Evolutionary conservation across 2,329 filamentous ascomycete species (phyloP).

Genomic region (Scortechinia acanthostroma): DNA sequence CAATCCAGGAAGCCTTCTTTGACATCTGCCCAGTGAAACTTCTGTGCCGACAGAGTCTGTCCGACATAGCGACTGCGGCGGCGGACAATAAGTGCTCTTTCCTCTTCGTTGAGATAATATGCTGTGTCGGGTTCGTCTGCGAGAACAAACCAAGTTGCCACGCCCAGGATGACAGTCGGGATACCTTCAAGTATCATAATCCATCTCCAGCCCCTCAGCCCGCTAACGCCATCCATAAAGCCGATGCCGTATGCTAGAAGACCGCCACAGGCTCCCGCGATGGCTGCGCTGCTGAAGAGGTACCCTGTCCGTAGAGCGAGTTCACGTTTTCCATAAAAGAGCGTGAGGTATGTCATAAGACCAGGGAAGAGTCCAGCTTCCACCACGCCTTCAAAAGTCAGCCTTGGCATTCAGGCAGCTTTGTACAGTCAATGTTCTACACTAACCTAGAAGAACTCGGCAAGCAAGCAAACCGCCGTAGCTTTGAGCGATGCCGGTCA

Average conservation of each 20-base stretch:
- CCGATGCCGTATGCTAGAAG: constrained; percentile 69
- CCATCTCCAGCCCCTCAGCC: constrained; percentile 65
- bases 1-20: constrained; percentile 63
- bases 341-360: constrained; percentile 61
- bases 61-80: constrained; percentile 34
- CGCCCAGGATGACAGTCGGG: constrained; percentile 41
- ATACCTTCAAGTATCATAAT: constrained; percentile 53
- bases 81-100: constrained; percentile 45
- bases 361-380: constrained; percentile 69
- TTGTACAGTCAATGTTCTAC: too few species aligned
- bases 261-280: constrained; percentile 68
- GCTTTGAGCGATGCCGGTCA: constrained; percentile 60
- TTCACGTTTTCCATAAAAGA: constrained; percentile 71
- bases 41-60: constrained; percentile 32
- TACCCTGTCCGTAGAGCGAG: constrained; percentile 68
- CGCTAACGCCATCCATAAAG: constrained; percentile 61
- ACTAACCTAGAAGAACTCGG: constrained; percentile 52
- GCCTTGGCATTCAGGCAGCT: too few species aligned
- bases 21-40: constrained; percentile 53
- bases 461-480: constrained; percentile 63
- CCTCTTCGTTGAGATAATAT: constrained; percentile 48
- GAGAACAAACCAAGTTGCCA: constrained; percentile 47
- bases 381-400: constrained; percentile 61
- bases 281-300: constrained; percentile 63
- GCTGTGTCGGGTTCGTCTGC: constrained; percentile 63